These are phyloP conservation scores for Rhodotorula glutinis DNA, from an alignment of 1,284 basidiomycete species.

Conservation along the genomic window DNA sequence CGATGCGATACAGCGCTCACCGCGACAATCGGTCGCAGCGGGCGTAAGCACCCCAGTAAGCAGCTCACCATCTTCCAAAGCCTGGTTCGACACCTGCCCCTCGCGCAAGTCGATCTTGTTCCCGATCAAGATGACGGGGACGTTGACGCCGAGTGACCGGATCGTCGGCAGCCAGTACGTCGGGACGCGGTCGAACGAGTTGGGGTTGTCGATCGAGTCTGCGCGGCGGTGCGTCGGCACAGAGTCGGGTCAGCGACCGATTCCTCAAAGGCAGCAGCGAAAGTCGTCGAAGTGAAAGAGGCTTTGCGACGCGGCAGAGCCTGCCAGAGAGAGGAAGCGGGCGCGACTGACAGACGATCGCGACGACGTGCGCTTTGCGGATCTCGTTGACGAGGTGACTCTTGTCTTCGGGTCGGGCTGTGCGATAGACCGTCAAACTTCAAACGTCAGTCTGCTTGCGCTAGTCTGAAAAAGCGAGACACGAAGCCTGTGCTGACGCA, in stretches of 20 bases:
- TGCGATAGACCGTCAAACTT: too few species aligned
- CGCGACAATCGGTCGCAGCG: too few species aligned
- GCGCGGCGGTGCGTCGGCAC: not conserved
- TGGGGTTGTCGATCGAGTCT: conserved; percentile 87
- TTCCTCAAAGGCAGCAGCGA: not conserved
- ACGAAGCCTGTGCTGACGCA: too few species aligned
- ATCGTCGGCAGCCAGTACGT: conserved; percentile 99
- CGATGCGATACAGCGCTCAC: too few species aligned
- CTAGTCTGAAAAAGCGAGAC: too few species aligned
- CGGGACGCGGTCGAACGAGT: conserved; percentile 93
- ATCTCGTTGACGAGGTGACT: conserved; percentile 90
- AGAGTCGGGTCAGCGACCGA: not conserved
- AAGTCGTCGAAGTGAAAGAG: too few species aligned
- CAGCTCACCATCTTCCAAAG: conserved; percentile 70
- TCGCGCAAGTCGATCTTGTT: conserved; percentile 97
- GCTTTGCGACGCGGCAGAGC: too few species aligned
- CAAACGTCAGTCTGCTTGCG: too few species aligned
- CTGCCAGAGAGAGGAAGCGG: not conserved
- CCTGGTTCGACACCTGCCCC: conserved; percentile 89
- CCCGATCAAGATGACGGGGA: conserved; percentile 94
- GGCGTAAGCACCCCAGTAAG: not conserved
- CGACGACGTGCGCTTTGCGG: conserved; percentile 94
- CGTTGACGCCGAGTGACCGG: conserved; percentile 89
- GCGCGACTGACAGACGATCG: conserved; percentile 65
- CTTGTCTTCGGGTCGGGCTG: conserved; percentile 73